Conservation (phyloP, 805 yeast genomes). For the Metschnikowia drakensbergensis region DNA sequence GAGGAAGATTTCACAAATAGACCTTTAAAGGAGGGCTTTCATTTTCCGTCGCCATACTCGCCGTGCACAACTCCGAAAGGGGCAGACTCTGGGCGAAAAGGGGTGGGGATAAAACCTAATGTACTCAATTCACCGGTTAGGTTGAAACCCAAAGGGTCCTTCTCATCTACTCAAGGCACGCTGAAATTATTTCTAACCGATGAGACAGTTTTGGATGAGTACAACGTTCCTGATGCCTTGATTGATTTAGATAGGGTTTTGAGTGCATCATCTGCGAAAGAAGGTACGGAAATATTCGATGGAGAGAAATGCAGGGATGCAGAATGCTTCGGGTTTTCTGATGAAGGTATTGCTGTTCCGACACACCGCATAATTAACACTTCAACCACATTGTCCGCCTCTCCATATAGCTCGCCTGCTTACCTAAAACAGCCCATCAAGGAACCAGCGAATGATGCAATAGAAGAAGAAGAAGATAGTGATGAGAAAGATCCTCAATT, state of each 20-base stretch:
- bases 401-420: conserved; percentile 18
- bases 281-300: conserved; percentile 7
- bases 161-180: conserved; percentile 17
- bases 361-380: not conserved
- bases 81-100: not conserved
- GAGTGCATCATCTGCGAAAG: conserved; percentile 24
- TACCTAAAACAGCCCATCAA: conserved; percentile 30
- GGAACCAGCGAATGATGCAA: conserved; percentile 21
- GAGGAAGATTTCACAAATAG: conserved; percentile 32
- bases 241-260: conserved; percentile 56
- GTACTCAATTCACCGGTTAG: conserved; percentile 34
- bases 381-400: not conserved
- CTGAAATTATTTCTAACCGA: conserved; percentile 29
- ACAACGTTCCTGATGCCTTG: conserved; percentile 49
- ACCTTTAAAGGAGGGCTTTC: conserved; percentile 20
- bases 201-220: conserved; percentile 24
- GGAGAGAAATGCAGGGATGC: conserved; percentile 10
- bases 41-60: conserved; percentile 25
- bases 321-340: not conserved
- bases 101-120: not conserved
- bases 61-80: conserved; percentile 7
- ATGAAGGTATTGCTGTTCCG: not conserved
- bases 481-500: conserved; percentile 10
- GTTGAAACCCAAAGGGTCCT: conserved; percentile 23
- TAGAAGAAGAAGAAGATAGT: conserved; percentile 21